Conservation (phyloP, 1,284 basidiomycete species). For the Heterobasidion parviporum region DNA sequence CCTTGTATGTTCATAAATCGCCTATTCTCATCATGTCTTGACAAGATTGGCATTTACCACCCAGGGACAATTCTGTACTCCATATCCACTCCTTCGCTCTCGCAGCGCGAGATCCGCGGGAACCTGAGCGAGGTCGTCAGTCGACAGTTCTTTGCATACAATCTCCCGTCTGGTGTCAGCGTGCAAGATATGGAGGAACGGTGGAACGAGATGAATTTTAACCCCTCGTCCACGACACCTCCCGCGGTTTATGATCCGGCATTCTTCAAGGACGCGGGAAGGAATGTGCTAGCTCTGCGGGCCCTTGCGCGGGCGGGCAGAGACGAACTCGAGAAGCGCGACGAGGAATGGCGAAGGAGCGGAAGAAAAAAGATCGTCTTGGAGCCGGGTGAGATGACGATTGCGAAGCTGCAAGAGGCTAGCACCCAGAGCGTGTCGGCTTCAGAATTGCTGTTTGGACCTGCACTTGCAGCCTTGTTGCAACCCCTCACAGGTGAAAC, state of each 20-base stretch:
- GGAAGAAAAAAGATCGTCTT: neutral
- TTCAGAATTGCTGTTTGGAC: too few relatives aligned
- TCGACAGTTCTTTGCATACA: conserved; percentile 34
- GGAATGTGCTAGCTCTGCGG: neutral
- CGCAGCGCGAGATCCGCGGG: conserved; percentile 23
- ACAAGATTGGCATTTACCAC: neutral
- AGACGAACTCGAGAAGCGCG: neutral
- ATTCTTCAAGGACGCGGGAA: neutral
- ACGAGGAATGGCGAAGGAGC: neutral
- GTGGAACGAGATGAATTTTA: conserved; percentile 44
- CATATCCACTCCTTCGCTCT: conserved; percentile 27
- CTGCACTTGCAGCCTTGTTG: too few relatives aligned
- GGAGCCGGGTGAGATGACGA: too few relatives aligned
- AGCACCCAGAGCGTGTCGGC: too few relatives aligned
- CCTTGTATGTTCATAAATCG: conserved; percentile 12
- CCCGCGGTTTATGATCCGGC: neutral
- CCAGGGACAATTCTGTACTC: conserved; percentile 53
- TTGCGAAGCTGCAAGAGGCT: too few relatives aligned
- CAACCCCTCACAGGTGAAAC: too few relatives aligned
- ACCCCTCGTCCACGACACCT: conserved; percentile 15
- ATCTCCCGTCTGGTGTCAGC: conserved; percentile 40
- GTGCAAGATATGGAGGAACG: conserved; percentile 33
- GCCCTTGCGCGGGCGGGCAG: neutral
- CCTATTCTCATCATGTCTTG: neutral
- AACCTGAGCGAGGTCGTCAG: conserved; percentile 23